Base-by-base conservation (phyloP, 2,329 filamentous ascomycete genomes). In the Aschersonia sp. region DNA sequence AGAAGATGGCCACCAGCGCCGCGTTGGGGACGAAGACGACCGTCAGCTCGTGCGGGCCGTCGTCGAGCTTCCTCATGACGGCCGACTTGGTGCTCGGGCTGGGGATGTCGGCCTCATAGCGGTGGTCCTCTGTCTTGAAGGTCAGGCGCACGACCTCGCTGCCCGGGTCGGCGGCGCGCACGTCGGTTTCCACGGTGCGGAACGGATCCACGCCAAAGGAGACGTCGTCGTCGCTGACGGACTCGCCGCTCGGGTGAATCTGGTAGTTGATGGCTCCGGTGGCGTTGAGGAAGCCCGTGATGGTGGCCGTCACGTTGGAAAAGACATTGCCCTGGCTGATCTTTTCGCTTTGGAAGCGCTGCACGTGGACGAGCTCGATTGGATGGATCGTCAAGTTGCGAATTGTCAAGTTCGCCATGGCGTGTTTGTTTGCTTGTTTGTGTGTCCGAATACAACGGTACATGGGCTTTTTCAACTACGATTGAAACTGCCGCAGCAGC, bases 331-430 rank as follows among this genome's bases (percentile, higher is more conserved):
- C 63, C 32, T 63, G 62, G 42, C 68, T 47, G 68, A 67, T 56
- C 30, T 63, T 61, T 50, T 68, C 60, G 32, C 63, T 73, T 54
- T 80, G 76, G 61, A 88, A 88, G 55, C 83, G 81, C 68, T 94
- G 85, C 50, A 90, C 70, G 50, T 60, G 72, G 62, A 80, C 81
- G 56, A 96, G 75, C 55, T 82, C 78, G 48, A 95, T 69, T n/a
- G 79, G 73, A 45, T 76, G 81, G 49, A 77, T 71, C 43, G 86
- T 90, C 54, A 94, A 69, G 63, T 96, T 96, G 57, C 89, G 87
- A 57, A 96, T 78, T 5, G 76, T 85, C 55, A 95, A 68, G 49
- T 67, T 63, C 14, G 68, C 63, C 72, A 76, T 76, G 49, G 49
- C 22, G 22, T 22, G 4, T 22, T 22, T 22, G 22, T 22, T 22